Evolutionary conservation across 2,329 filamentous ascomycete genomes (phyloP), one percentile per base, ranked within the genome.

Genomic region (Xylaria sp.): DNA sequence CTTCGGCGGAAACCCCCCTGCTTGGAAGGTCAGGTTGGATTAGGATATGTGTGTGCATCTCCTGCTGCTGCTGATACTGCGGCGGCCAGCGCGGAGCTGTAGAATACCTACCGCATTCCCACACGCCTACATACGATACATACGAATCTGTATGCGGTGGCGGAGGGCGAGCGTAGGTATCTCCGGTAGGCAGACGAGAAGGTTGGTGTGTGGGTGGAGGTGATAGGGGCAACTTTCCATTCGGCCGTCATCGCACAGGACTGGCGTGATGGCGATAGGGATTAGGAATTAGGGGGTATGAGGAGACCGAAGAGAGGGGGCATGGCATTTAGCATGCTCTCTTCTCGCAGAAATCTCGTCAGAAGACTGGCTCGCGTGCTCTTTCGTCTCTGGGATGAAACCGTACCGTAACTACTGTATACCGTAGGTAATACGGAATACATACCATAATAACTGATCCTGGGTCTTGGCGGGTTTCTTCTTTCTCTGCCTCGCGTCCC

Each of bases 41-140:
- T 83, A 88, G 69, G 84, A 80, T 0, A 73, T 88, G 1, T 88
- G 49, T 79, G 86, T 60, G 79, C 79, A 0, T 88, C 83, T 85
- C 72, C 71, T 1, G 81, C 75, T 0, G 70, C 23, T 23, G 23
- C 23, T 23, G 23, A 23, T 84, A 13, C 37, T 39, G 37, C 37
- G 8, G 37, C 37, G 11, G 37, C 37, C 3, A 82, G 83, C 59
- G 79, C 79, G 0, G 66, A 69, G 0, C 61, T 86, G 6, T n/a
- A n/a, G 5, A n/a, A 13, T 13, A 13, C 11, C 4, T 13, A 39
- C 11, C 11, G 37, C 37, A 9, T 39, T 39, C 4, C 4, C 11
- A 39, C 37, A 13, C 37, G 11, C 8, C 37, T 39, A 13, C 37
- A 13, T 39, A 39, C 37, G 37, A 13, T 39, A 39, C 37, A 39